Base-by-base conservation (phyloP, 2,329 filamentous ascomycete species). In the Aspergillus sp. region DNA sequence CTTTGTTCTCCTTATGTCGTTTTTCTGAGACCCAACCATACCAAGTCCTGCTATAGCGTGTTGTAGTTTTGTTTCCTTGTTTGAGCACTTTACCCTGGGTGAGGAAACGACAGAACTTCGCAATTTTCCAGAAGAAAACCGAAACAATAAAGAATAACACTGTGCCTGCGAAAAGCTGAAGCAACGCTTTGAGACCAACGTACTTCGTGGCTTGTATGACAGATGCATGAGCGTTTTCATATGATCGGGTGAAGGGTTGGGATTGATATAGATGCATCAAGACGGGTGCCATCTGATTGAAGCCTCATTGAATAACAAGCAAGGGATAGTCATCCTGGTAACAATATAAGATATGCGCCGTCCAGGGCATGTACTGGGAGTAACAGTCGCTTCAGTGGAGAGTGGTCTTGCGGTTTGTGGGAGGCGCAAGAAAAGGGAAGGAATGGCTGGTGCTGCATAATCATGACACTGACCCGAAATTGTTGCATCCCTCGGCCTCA, bases 1-100 rank as follows among this genome's bases (percentile, higher is more conserved):
- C 30, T 57, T 73, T 76, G 30, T 70, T 70, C 7, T 65, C 60
- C 45, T 76, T 65, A 25, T 77, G 72, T 5, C 63, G 69, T n/a
- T 73, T 60, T 12, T 70, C 55, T 2, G 72, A 65, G 13, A 78
- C 67, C 77, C 77, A 79, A 36, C 77, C 77, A 59, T 79, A 78
- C 77, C 77, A 79, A 12, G 76, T 78, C 45, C 71, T 76, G 23
- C 71, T 72, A 61, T 77, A 78, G 13, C 75, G 74, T 61, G 68
- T 65, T 15, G 66, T 67, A 9, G 69, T 63, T 4, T 63, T 54
- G 60, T 74, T 78, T 23, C 73, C 74, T 55, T 62, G 65, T 48
- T 63, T 56, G 19, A 78, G 54, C 30, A 79, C 71, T 61, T 67
- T 74, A 41, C 70, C 59, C 55, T 68, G 66, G 7, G 69, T 78